Conservation (phyloP, 495 filamentous ascomycete species). For the Neurospora sp. region DNA sequence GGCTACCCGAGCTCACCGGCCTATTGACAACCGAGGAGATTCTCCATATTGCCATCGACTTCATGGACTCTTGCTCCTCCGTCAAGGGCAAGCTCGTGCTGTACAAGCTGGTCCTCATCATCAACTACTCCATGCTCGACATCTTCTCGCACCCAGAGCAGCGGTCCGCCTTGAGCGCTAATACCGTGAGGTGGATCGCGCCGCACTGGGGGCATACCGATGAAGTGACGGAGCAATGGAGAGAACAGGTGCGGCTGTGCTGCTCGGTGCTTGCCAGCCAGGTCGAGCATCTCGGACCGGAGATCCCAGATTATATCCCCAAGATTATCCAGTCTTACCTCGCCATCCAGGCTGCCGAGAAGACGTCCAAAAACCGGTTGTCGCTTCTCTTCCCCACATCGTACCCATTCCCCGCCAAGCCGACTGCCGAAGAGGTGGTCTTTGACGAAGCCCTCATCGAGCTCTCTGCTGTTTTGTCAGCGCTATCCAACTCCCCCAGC, state of each 20-base stretch:
- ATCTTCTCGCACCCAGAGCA: slow-evolving; percentile 71
- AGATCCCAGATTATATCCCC: slow-evolving; percentile 76
- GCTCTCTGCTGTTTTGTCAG: slow-evolving; percentile 76
- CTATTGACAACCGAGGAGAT: slow-evolving; percentile 76
- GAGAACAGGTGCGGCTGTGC: slow-evolving; percentile 84
- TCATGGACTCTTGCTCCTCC: slow-evolving; percentile 79
- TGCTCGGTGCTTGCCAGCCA: slow-evolving; percentile 84
- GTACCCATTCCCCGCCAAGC: slow-evolving; percentile 78
- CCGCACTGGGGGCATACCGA: slow-evolving; percentile 82
- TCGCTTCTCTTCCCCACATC: slow-evolving; percentile 82
- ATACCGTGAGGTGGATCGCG: slow-evolving; percentile 81
- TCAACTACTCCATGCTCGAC: slow-evolving; percentile 72
- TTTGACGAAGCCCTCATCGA: slow-evolving; percentile 91
- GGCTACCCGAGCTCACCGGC: slow-evolving; percentile 78
- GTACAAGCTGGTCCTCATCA: slow-evolving; percentile 86
- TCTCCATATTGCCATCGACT: slow-evolving; percentile 80
- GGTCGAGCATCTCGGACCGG: slow-evolving; percentile 63
- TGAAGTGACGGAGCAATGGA: slow-evolving; percentile 73
- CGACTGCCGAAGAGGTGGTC: slow-evolving; percentile 46
- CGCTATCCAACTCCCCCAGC: slow-evolving; percentile 59
- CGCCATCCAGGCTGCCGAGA: slow-evolving; percentile 53
- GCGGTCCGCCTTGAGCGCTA: slow-evolving; percentile 59
- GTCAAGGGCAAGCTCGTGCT: slow-evolving; percentile 91
- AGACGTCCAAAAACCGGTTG: slow-evolving; percentile 56
- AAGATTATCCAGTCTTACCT: slow-evolving; percentile 87